phyloP scores from a whole-genome alignment of 106 monocot genomes.

The Triglochin maritima region DNA sequence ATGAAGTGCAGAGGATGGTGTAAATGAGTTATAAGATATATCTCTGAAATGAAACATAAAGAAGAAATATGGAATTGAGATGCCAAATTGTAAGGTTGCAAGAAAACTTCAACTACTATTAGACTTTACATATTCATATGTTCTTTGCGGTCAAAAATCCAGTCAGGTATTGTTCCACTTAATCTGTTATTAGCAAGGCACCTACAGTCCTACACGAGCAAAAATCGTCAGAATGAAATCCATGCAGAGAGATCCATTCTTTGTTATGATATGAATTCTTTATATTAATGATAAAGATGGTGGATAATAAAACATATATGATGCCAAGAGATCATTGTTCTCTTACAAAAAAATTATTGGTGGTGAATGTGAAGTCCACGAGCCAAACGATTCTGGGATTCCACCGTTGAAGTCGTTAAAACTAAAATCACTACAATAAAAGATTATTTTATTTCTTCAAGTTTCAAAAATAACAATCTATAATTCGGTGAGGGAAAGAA shows the following conservation, averaged over 20 bases:
- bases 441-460: neutral
- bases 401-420: neutral
- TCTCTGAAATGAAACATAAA: neutral
- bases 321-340: too few relatives aligned
- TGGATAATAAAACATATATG: too few relatives aligned
- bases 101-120: neutral
- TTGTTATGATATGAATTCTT: too few relatives aligned
- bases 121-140: neutral
- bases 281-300: too few relatives aligned
- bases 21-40: neutral
- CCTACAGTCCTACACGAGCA: neutral
- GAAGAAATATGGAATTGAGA: neutral
- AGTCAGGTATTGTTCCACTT: neutral
- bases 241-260: too few relatives aligned
- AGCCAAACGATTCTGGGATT: neutral
- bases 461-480: neutral
- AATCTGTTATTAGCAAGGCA: neutral
- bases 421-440: conserved; percentile 1
- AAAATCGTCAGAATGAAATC: neutral
- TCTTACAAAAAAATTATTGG: neutral
- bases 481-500: too few relatives aligned
- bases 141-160: neutral
- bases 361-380: neutral
- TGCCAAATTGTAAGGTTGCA: neutral
- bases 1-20: neutral